These are phyloP conservation scores for Harringtonia lauricola DNA, from an alignment of 2,329 filamentous ascomycete species.

Conservation along the genomic window DNA sequence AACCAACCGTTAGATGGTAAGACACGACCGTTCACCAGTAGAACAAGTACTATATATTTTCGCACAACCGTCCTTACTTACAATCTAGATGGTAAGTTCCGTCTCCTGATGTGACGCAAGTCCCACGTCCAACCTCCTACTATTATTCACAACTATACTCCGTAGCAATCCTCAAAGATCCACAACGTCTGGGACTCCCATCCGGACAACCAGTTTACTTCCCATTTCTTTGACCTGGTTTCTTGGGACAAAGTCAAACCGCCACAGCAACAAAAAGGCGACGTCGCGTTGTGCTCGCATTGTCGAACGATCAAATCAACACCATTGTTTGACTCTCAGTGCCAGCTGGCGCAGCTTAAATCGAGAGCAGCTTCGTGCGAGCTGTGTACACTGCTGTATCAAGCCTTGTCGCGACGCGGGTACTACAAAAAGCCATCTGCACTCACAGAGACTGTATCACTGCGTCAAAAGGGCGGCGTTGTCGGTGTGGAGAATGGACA, in stretches of 20 bases:
- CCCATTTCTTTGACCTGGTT: not conserved
- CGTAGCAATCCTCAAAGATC: not conserved
- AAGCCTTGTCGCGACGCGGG: not conserved
- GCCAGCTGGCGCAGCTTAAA: not conserved
- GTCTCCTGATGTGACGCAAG: too few relatives aligned
- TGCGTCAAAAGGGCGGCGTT: not conserved
- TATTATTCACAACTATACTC: too few relatives aligned
- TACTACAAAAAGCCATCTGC: too few relatives aligned
- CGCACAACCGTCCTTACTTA: too few relatives aligned
- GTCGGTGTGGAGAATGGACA: not conserved
- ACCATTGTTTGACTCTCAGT: not conserved
- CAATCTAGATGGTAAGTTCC: too few relatives aligned
- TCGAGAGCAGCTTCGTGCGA: not conserved
- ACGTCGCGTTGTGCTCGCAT: not conserved
- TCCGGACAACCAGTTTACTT: not conserved
- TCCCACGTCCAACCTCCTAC: too few relatives aligned
- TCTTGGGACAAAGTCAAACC: not conserved
- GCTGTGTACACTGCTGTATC: not conserved
- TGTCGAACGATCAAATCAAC: not conserved
- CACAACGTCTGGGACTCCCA: not conserved
- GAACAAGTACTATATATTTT: too few relatives aligned
- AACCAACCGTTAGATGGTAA: too few relatives aligned
- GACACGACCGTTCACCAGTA: too few relatives aligned
- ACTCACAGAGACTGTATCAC: not conserved
- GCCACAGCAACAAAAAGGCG: not conserved